Percentiles rank a stretch among this genome's conserved stretches.
Conservation (phyloP, 805 yeast species). For the Saturnispora serradocipensis region DNA sequence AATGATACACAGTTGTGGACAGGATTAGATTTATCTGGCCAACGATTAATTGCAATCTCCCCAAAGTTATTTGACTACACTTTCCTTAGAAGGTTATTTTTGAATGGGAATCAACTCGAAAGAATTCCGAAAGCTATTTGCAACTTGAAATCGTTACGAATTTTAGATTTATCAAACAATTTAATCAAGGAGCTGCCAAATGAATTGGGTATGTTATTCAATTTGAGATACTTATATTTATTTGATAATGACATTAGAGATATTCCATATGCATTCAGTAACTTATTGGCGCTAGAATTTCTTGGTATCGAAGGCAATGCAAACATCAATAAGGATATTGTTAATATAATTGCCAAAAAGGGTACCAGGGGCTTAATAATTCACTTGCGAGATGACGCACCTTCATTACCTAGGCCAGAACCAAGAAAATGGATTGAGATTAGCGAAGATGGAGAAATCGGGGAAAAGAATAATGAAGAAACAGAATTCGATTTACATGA, state of each 20-base stretch:
- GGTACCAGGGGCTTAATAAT: constrained; percentile 81
- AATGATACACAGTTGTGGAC: constrained; percentile 86
- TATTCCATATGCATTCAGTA: constrained; percentile 81
- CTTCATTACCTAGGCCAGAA: constrained; percentile 52
- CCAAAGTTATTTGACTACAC: constrained; percentile 69
- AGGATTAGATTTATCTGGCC: constrained; percentile 85
- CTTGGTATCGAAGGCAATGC: constrained; percentile 94
- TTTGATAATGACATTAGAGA: constrained; percentile 76
- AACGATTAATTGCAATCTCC: constrained; percentile 64
- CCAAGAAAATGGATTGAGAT: constrained; percentile 80
- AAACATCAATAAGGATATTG: constrained; percentile 47
- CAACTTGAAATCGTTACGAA: constrained; percentile 61
- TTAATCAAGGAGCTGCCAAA: constrained; percentile 61
- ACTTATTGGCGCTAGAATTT: constrained; percentile 72
- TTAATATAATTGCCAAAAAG: constrained; percentile 61
- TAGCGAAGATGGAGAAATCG: constrained; percentile 62
- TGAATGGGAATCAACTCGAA: constrained; percentile 76
- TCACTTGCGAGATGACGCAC: constrained; percentile 74
- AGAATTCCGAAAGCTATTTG: constrained; percentile 59
- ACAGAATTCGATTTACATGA: constrained; percentile 22
- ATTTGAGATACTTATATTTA: constrained; percentile 70
- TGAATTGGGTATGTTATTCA: constrained; percentile 76
- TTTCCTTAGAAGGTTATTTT: constrained; percentile 76
- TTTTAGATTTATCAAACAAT: constrained; percentile 80
- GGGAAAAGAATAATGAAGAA: constrained; percentile 20